Conservation (phyloP, 2,329 filamentous ascomycete species). For the Elsinoe necatrix region DNA sequence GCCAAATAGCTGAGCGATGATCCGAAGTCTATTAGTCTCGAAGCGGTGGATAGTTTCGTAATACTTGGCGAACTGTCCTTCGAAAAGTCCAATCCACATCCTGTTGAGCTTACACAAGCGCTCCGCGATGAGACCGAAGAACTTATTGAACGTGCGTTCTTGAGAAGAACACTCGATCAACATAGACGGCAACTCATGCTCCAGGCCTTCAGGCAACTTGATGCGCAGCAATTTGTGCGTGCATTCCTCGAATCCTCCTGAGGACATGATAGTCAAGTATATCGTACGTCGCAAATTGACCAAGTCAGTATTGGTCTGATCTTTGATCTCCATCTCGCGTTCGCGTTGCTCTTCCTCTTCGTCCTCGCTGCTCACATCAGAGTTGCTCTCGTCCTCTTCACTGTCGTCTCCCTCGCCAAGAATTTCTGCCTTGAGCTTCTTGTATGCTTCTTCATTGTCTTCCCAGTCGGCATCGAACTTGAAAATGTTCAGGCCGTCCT, state of each 20-base stretch:
- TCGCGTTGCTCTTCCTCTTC: slow-evolving; percentile 64
- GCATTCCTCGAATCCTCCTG: slow-evolving; percentile 90
- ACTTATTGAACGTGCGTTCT: slow-evolving; percentile 94
- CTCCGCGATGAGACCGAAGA: slow-evolving; percentile 90
- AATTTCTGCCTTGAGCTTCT: slow-evolving; percentile 85
- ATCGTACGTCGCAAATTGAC: slow-evolving; percentile 90
- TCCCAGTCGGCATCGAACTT: slow-evolving; percentile 88
- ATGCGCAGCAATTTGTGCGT: slow-evolving; percentile 91
- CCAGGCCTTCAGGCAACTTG: slow-evolving; percentile 75
- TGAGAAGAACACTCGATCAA: slow-evolving; percentile 94
- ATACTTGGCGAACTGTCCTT: slow-evolving; percentile 81
- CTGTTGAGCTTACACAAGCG: slow-evolving; percentile 93
- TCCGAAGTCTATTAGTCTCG: slow-evolving; percentile 89
- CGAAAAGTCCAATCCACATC: slow-evolving; percentile 87
- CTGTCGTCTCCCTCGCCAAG: slow-evolving; percentile 72
- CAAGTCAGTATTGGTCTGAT: slow-evolving; percentile 91
- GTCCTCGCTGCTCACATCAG: slow-evolving; percentile 36
- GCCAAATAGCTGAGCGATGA: slow-evolving; percentile 90
- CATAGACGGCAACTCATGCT: slow-evolving; percentile 90
- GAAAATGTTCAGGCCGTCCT: slow-evolving; percentile 90
- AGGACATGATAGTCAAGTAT: slow-evolving; percentile 96
- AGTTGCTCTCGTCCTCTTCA: slow-evolving; percentile 56
- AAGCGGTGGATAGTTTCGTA: slow-evolving; percentile 97
- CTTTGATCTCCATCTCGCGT: slow-evolving; percentile 87
- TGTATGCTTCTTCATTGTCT: slow-evolving; percentile 82